Base-by-base conservation (phyloP, 257 asterid genomes). In the Schizonepeta tenuifolia region DNA sequence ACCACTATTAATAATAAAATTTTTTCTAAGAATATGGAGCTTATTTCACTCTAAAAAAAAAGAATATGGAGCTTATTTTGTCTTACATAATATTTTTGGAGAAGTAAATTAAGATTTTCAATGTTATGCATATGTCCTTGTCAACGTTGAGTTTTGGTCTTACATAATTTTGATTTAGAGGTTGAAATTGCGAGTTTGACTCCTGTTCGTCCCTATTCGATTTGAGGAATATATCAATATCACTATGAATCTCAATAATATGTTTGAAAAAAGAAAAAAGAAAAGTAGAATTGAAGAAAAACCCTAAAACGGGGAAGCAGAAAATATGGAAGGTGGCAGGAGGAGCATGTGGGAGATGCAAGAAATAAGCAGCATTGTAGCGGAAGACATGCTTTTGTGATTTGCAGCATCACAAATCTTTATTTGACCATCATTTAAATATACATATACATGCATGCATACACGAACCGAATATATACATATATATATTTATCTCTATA, bases 381-480 rank as follows among this genome's bases (percentile, higher is more conserved):
- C 92, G 86, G 38, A 77, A 87, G 89, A 86, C 90, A 86, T 81
- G 89, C 76, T 65, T 57, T 67, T 80, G 79, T 87, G 87, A 71
- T 47, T 47, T 47, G 62, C 35, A 77, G 83, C 82, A 82, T 83
- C 86, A 79, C 73, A 68, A 53, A 49, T 83, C 80, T 73, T 41
- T 21, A 21, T 21, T 64, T 73, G 81, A 85, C 90, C 81, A 75
- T 70, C 47, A 6, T 18, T 40, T n/a, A 33, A 73, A 31, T 31
- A 36, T 15, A 18, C 57, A 51, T 9, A 51, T 7, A 50, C 12
- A 49, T 7, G 41, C 10, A 17, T 50, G 12, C 15, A 53, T 20
- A 7, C n/a, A n/a, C n/a, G n/a, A n/a, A n/a, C n/a, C n/a, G n/a
- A n/a, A n/a, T n/a, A n/a, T n/a, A n/a, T n/a, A n/a, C n/a, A n/a